These are phyloP conservation scores for Musa beccarii DNA, from an alignment of 176 grass and related monocot species.

Conservation along the genomic window DNA sequence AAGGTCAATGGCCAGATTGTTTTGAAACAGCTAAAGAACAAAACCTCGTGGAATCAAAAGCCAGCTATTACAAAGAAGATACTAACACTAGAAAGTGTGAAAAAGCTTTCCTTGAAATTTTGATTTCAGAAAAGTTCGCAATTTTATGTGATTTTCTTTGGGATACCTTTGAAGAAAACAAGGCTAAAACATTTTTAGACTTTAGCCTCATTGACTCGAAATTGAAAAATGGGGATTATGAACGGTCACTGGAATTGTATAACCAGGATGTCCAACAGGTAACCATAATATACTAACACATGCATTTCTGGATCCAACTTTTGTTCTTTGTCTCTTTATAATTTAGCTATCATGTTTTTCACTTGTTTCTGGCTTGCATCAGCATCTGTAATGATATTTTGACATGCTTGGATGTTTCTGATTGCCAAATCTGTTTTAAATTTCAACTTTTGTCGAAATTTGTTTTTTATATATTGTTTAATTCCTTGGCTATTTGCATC, in stretches of 20 bases:
- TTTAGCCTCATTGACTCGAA: constrained; percentile 65
- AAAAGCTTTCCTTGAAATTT: constrained; percentile 52
- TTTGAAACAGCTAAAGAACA: constrained; percentile 4
- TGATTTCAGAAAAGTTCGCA: constrained; percentile 70
- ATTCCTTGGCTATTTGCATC: constrained; percentile 1
- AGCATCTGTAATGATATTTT: background rate
- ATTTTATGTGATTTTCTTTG: constrained; percentile 62
- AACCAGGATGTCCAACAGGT: constrained; percentile 63
- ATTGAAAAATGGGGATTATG: constrained; percentile 85
- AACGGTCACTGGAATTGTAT: constrained; percentile 45
- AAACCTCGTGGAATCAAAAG: background rate
- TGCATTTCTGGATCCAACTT: background rate
- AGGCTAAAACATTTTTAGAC: constrained; percentile 50
- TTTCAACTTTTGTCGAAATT: background rate
- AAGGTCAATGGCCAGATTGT: background rate
- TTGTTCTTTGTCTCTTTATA: background rate
- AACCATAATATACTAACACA: constrained; percentile 3
- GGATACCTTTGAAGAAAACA: constrained; percentile 39
- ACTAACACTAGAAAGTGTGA: constrained; percentile 36
- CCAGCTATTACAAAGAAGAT: constrained; percentile 18
- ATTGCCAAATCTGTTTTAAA: background rate
- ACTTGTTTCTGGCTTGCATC: background rate
- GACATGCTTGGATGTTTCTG: background rate
- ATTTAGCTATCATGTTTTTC: background rate
- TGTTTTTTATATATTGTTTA: background rate